Evolutionary conservation across 1,139 yeast genomes (phyloP), one percentile per base, ranked within the genome.

Genomic region (Trichomonascaceae sp.): DNA sequence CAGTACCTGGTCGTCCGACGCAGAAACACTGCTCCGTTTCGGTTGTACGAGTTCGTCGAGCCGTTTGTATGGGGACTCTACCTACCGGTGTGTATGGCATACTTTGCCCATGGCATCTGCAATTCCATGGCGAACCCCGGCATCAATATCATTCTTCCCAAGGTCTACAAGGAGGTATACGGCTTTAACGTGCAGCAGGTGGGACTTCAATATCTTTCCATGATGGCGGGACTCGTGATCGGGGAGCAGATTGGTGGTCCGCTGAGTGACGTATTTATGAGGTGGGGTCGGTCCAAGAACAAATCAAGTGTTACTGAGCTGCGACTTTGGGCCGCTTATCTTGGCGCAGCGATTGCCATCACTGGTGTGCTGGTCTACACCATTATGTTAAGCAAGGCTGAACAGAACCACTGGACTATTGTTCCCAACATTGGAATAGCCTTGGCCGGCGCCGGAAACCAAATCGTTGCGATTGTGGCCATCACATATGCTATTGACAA

Each of bases 191-290:
- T 56, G 4, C 57, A 52, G 32, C 47, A 39, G 26, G 37, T 48
- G 26, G 46, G 54, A 8, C 45, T 49, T 17, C 57, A 52, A 37
- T 51, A 41, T 33, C 37, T 52, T 27, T 40, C 56, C 3, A 28
- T 52, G 15, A 48, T 52, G 15, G 30, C 52, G 17, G 57, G 57
- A 9, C 42, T 50, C 11, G 30, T 41, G 11, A 36, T 52, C 27
- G 57, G 57, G 14, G 57, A 52, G 33, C 31, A 42, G 9, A 29
- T 52, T 13, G 50, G 50, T 8, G 57, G 57, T 22, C 48, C 53
- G 4, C 37, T 45, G 13, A 51, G 56, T 11, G 57, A 52, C 37
- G 39, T 43, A 43, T 49, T 53, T 52, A 51, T 52, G 54, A n/a
- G n/a, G n/a, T n/a, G n/a, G n/a, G 36, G 37, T 22, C n/a, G n/a